Conservation (phyloP, 2,329 filamentous ascomycete species). For the Capronia americana region DNA sequence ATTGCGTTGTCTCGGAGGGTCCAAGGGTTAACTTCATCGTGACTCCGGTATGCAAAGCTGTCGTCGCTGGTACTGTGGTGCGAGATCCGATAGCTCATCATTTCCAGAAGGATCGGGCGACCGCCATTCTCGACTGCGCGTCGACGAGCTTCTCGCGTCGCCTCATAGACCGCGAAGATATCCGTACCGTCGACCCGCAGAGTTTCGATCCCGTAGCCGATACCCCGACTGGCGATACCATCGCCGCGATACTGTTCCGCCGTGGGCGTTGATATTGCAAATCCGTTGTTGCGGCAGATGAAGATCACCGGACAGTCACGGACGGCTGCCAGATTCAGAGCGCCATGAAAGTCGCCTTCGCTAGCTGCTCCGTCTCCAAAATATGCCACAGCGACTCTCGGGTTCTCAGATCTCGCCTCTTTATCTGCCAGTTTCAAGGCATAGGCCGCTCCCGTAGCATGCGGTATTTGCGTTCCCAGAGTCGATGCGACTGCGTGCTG, state of each 20-base stretch:
- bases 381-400: constrained; percentile 77
- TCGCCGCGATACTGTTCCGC: constrained; percentile 90
- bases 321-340: constrained; percentile 87
- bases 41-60: constrained; percentile 91
- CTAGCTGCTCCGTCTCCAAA: constrained; percentile 91
- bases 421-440: constrained; percentile 80
- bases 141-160: constrained; percentile 74
- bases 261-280: constrained; percentile 87
- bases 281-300: constrained; percentile 92
- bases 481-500: constrained; percentile 83
- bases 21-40: constrained; percentile 93
- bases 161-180: constrained; percentile 85
- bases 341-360: constrained; percentile 91
- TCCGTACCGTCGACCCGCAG: constrained; percentile 92
- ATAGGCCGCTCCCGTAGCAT: constrained; percentile 85
- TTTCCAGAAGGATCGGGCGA: constrained; percentile 84
- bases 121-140: constrained; percentile 82
- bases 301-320: constrained; percentile 84
- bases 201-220: constrained; percentile 90
- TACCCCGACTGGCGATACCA: constrained; percentile 83
- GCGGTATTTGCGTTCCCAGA: constrained; percentile 85
- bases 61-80: constrained; percentile 98
- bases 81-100: constrained; percentile 95
- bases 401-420: constrained; percentile 70
- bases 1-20: constrained; percentile 88